Conservation (phyloP, 169 alveolate species). For the Plasmodium gonderi region DNA sequence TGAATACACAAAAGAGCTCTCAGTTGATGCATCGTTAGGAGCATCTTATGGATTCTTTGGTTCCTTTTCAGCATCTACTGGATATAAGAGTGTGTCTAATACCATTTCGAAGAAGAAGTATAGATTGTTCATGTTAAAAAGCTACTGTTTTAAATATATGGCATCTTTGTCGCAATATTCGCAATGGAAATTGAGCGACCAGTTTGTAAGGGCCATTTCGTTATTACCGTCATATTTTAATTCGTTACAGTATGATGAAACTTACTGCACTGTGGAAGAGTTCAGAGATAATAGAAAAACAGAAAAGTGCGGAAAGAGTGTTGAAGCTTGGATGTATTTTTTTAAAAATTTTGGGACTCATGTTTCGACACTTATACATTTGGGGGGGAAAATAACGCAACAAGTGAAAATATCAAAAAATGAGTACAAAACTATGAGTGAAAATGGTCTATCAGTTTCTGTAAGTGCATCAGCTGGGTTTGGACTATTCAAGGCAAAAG, state of each 20-base stretch:
- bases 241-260: constrained; percentile 64
- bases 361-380: constrained; percentile 84
- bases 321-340: constrained; percentile 85
- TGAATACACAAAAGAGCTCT: constrained; percentile 84
- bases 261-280: constrained; percentile 78
- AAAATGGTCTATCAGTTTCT: constrained; percentile 79
- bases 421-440: constrained; percentile 80
- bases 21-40: constrained; percentile 86
- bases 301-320: constrained; percentile 78
- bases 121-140: constrained; percentile 82
- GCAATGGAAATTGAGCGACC: constrained; percentile 77
- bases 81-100: constrained; percentile 83
- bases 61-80: constrained; percentile 86
- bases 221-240: constrained; percentile 82
- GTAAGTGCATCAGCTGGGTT: constrained; percentile 52
- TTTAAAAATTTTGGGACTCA: constrained; percentile 88
- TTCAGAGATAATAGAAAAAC: constrained; percentile 73
- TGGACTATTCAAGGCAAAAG: constrained; percentile 44
- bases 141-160: constrained; percentile 87
- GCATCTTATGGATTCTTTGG: constrained; percentile 78
- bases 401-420: constrained; percentile 83
- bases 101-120: constrained; percentile 77
- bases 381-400: constrained; percentile 89
- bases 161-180: constrained; percentile 84
- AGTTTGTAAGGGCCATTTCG: constrained; percentile 80